These are phyloP conservation scores for Davidsoniella virescens DNA, from an alignment of 2,329 filamentous ascomycete species.

Conservation along the genomic window DNA sequence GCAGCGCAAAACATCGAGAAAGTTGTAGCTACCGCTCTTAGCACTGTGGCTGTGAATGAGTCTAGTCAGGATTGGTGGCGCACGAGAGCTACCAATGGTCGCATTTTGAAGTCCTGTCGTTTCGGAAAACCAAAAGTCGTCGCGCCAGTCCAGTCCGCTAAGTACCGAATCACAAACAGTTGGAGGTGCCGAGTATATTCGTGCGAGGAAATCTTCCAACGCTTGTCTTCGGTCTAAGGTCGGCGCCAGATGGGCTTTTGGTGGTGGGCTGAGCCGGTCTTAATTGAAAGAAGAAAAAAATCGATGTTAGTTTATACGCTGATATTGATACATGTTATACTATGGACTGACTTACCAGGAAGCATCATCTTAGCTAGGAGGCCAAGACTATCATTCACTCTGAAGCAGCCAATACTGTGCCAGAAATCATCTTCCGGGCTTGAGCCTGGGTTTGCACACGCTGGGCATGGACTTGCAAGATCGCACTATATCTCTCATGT, in stretches of 20 bases:
- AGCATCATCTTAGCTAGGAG: conserved; percentile 7
- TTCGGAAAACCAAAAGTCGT: conserved; percentile 35
- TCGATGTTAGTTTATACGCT: too few species aligned
- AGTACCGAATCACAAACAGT: conserved; percentile 27
- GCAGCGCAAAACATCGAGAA: conserved; percentile 35
- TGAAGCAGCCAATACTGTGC: conserved; percentile 10
- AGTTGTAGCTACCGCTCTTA: conserved; percentile 30
- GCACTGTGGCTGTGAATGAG: conserved; percentile 37
- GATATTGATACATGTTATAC: neutral
- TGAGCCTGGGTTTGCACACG: conserved; percentile 1
- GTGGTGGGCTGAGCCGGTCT: neutral
- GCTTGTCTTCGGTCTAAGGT: conserved; percentile 20
- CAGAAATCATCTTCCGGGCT: conserved; percentile 6
- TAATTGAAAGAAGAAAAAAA: neutral
- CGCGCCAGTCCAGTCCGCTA: conserved; percentile 34
- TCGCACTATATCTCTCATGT: conserved; percentile 5
- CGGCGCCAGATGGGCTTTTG: neutral
- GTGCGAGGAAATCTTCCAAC: conserved; percentile 36
- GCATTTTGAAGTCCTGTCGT: conserved; percentile 15
- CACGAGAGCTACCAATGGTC: conserved; percentile 15
- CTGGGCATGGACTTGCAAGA: conserved; percentile 5
- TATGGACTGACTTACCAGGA: conserved; percentile 3
- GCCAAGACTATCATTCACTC: conserved; percentile 5
- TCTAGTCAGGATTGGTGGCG: conserved; percentile 33
- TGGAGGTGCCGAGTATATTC: conserved; percentile 27